Base-by-base conservation (phyloP, 2,329 filamentous ascomycete species). In the Claviceps humidiphila region DNA sequence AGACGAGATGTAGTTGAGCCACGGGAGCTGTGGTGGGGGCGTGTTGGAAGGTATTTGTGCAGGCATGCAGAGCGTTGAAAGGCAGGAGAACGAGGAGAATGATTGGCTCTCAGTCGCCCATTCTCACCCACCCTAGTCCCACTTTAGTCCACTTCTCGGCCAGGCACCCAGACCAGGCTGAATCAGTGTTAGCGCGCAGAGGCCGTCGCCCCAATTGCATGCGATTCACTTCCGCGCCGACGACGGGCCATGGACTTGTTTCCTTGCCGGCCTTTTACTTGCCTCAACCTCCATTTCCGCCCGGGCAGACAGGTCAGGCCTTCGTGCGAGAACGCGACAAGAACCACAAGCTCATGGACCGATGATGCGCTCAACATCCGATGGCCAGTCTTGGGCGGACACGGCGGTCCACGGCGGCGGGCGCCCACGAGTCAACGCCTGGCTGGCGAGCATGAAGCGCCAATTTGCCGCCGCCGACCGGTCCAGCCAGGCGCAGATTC, bases 1-100 rank as follows among this genome's bases (percentile, higher is more conserved):
- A 49, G 47, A 53, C 40, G 41, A 45, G 40, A 48, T 17, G 49
- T 47, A 40, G 26, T 44, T 16, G 42, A 44, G 22, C 42, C 7
- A 44, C 42, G 17, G 42, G 13, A 14, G 42, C 20, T 40, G 34
- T 20, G 16, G 34, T 7, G 16, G 39, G 39, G 48, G 39, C 48
- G 48, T 30, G 24, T 49, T 22, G 40, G 24, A 43, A 50, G 56
- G 54, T 58, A 57, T 53, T 50, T 30, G 48, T 48, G 48, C 49
- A 39, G 51, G 51, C 24, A 47, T 40, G 42, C 16, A 40, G 50
- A 47, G 43, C 43, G 26, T 51, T 44, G 30, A 14, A 43, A 46
- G 49, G 50, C 50, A 51, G 46, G 49, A 51, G 41, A 26, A 37
- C 9, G 9, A 45, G 50, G 47, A 51, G 44, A 46, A 54, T 52